phyloP scores from a whole-genome alignment of 2,329 filamentous ascomycete genomes.

The Zalaria sp. region DNA sequence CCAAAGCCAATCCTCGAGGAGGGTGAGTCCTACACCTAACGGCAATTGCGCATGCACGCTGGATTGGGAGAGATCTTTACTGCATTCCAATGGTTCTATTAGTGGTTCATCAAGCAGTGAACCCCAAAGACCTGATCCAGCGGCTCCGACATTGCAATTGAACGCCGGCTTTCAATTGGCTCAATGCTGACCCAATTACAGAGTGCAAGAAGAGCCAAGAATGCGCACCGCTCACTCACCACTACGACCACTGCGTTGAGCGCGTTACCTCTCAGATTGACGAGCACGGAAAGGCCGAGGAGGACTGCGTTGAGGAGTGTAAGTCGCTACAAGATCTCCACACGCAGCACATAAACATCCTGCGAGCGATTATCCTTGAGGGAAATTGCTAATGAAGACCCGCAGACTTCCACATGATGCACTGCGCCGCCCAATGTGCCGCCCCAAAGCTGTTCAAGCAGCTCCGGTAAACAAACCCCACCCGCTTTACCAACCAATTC shows the following conservation, averaged over 20 bases:
- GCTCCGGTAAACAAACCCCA: constrained; percentile 55
- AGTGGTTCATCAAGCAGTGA: no score
- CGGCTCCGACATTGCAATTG: no score
- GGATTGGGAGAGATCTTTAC: no score
- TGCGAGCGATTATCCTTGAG: no score
- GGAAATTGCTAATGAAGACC: not conserved
- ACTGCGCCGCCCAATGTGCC: constrained; percentile 86
- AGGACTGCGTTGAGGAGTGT: constrained; percentile 99
- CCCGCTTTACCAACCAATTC: not conserved
- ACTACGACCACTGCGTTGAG: constrained; percentile 96
- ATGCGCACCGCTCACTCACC: constrained; percentile 85
- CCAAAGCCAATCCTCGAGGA: constrained; percentile 80
- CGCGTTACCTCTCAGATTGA: constrained; percentile 66
- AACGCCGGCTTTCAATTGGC: no score
- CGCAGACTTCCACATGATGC: constrained; percentile 92
- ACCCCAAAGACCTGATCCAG: no score
- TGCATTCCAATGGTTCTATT: no score
- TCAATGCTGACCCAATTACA: constrained; percentile 24
- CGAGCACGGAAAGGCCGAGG: constrained; percentile 60
- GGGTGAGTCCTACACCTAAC: constrained; percentile 45
- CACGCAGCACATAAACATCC: no score
- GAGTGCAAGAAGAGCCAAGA: constrained; percentile 80
- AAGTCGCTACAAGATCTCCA: constrained; percentile 30
- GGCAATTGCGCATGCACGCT: no score
- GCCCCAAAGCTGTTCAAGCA: constrained; percentile 89